Evolutionary conservation across 345 rosid genomes (phyloP).

Genomic region (Hibiscus mutabilis): DNA sequence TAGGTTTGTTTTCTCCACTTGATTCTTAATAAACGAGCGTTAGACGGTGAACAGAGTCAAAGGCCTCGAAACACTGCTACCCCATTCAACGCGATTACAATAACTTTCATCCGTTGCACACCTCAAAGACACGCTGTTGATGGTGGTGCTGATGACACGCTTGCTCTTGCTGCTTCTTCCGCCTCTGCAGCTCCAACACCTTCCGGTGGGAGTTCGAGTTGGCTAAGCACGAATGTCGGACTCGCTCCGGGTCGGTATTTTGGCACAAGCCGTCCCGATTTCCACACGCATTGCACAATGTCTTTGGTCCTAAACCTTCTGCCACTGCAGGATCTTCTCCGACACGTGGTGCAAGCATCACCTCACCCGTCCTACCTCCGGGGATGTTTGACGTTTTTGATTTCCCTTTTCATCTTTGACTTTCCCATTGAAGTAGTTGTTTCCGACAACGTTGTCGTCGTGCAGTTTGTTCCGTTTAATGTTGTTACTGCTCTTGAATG

Average conservation of each 20-base stretch:
- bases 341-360: not conserved
- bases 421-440: constrained; percentile 13
- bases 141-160: constrained; percentile 31
- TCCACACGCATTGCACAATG: not conserved
- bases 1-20: too few species aligned
- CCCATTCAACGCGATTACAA: not conserved
- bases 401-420: constrained; percentile 32
- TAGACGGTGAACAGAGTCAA: too few species aligned
- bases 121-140: constrained; percentile 23
- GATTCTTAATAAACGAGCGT: too few species aligned
- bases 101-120: constrained; percentile 14
- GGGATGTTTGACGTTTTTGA: constrained; percentile 8
- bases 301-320: not conserved
- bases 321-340: not conserved
- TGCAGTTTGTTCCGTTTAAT: constrained; percentile 21
- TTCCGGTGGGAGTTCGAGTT: not conserved
- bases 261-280: not conserved
- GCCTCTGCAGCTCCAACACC: not conserved
- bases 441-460: constrained; percentile 12
- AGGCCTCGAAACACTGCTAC: not conserved
- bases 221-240: not conserved
- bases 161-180: constrained; percentile 1
- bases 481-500: not conserved
- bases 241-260: not conserved
- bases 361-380: not conserved